Conservation (phyloP, 2,329 filamentous ascomycete species). For the Pestalotiopsis sp. region DNA sequence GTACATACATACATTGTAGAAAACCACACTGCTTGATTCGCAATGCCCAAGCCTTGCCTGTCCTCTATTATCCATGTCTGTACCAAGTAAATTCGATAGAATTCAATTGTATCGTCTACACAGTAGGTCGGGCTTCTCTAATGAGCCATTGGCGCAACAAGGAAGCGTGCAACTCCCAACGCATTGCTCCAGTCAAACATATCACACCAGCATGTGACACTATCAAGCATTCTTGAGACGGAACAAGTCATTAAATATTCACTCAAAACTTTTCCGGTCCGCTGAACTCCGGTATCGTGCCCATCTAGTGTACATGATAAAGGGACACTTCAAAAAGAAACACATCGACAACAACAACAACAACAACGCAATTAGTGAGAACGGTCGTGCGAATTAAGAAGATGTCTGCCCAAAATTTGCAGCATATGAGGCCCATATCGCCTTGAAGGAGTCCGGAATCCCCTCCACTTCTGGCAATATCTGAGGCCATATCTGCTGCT, state of each 20-base stretch:
- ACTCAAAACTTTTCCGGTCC: slow-evolving; percentile 29
- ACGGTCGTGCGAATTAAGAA: slow-evolving; percentile 30
- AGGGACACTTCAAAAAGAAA: slow-evolving; percentile 20
- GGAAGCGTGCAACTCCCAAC: not conserved
- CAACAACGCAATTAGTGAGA: slow-evolving; percentile 22
- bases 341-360: slow-evolving; percentile 20
- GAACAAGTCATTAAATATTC: not conserved
- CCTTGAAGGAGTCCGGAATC: slow-evolving; percentile 20
- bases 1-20: too few relatives aligned
- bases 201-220: not conserved
- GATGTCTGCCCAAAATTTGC: slow-evolving; percentile 32
- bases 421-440: slow-evolving; percentile 17
- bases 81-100: too few relatives aligned
- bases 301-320: slow-evolving; percentile 32
- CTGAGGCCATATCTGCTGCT: slow-evolving; percentile 27
- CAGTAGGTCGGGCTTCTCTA: too few relatives aligned
- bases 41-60: too few relatives aligned
- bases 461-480: slow-evolving; percentile 22
- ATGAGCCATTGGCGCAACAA: not conserved
- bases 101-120: too few relatives aligned
- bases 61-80: too few relatives aligned
- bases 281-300: slow-evolving; percentile 27
- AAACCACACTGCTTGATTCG: too few relatives aligned
- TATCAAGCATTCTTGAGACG: not conserved
- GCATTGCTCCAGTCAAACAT: not conserved